A percentile compares a stretch with the other conserved stretches of the same genome.
phyloP scores from a whole-genome alignment of 1,284 basidiomycete genomes.

The Puccinia polysora region DNA sequence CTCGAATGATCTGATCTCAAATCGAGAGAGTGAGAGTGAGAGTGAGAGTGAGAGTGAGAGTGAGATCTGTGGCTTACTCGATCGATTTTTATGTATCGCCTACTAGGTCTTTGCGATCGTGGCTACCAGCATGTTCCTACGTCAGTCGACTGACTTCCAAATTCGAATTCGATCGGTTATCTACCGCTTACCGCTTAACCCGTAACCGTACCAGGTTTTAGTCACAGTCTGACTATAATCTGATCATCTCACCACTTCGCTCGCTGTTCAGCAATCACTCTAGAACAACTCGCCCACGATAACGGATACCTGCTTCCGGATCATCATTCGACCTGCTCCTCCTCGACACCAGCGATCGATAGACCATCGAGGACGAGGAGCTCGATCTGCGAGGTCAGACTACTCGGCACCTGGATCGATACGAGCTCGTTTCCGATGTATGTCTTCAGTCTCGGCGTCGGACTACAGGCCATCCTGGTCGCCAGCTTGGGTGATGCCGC shows the following conservation, averaged over 20 bases:
- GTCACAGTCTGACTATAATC: too few species aligned
- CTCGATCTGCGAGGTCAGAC: conserved; percentile 10
- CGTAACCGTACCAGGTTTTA: too few species aligned
- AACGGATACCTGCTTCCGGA: conserved; percentile 69
- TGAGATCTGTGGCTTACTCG: neutral
- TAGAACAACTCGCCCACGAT: conserved; percentile 76
- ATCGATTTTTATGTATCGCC: neutral
- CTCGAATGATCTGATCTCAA: neutral
- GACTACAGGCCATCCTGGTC: conserved; percentile 77
- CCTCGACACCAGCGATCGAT: neutral
- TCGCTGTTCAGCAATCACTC: conserved; percentile 63
- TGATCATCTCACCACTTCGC: neutral
- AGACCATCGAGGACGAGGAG: neutral
- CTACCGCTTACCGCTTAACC: too few species aligned
- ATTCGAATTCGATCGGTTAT: conserved; percentile 4
- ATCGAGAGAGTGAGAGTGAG: neutral
- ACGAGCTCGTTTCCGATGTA: conserved; percentile 58
- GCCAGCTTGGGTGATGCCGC: conserved; percentile 84
- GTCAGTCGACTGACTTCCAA: conserved; percentile 4
- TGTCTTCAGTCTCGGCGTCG: conserved; percentile 75
- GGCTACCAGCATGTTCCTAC: conserved; percentile 17
- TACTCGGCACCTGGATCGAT: conserved; percentile 29
- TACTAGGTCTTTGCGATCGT: conserved; percentile 38
- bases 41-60: neutral
- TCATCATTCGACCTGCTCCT: conserved; percentile 58